Base-by-base conservation (phyloP, 371 early-diverging fungal genomes). In the Rhizopus sp. region DNA sequence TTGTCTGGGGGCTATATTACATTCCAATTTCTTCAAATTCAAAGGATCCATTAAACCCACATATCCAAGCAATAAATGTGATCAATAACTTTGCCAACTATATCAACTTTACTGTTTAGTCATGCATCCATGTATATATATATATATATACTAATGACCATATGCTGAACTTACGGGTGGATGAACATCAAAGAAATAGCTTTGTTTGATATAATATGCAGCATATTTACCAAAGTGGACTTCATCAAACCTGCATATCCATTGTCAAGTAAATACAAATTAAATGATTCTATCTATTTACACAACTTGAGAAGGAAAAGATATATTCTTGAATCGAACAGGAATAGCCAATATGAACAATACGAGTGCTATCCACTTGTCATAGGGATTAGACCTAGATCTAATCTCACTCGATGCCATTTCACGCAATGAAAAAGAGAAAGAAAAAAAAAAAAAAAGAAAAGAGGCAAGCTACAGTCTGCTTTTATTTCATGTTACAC, bases 181-280 rank as follows among this genome's bases (percentile, higher is more conserved):
- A 57, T 78, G 78, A 16, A 99, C 99, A 70, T 99, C 99, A 78
- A 99, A 99, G 77, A 90, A 99, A 81, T 94, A 99, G 55, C 83
- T 80, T 17, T 93, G 75, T 5, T 88, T 83, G 33, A 99, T 75
- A 68, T 99, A 99, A 68, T 93, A 91, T 17, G 89, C 84, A n/a
- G 96, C 94, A 76, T 97, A 99, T 71, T 97, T 95, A 53, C 99
- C 99, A 85, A 99, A 99, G 69, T 99, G 99, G 7, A 98, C 99
- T 76, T 99, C 99, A 76, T 98, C 98, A 66, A 94, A 94, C 0
- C 83, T 82, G 52, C 15, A 13, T 23, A 23, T 1, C 23, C 23
- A 23, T 23, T 23, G 23, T 23, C 23, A 23, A 23, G 23, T 23
- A 42, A 17, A 15, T n/a, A 33, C 51, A 15, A 7, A 17, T 16